Conservation (phyloP, 2,329 filamentous ascomycete species). For the Colletotrichum echinochloae region DNA sequence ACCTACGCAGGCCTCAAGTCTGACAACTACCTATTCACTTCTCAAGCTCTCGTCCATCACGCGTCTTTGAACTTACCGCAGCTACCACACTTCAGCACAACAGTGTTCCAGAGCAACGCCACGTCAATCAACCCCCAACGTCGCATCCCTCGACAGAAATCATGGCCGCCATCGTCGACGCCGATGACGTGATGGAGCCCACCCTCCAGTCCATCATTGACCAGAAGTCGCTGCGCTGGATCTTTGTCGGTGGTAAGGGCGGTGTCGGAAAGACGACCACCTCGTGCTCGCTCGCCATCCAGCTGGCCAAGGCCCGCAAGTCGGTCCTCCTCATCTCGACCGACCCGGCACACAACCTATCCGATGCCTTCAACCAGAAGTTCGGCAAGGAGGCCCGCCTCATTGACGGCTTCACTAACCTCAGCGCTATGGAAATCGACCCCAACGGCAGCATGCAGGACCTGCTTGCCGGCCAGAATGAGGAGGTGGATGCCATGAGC, state of each 20-base stretch:
- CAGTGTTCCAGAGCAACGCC: neutral
- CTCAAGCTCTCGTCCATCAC: neutral
- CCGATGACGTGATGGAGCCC: constrained; percentile 83
- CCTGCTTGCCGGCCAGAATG: constrained; percentile 81
- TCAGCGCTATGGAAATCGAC: constrained; percentile 99
- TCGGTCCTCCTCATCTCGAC: constrained; percentile 98
- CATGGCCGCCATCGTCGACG: constrained; percentile 66
- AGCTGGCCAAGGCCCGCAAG: constrained; percentile 93
- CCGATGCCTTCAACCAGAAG: constrained; percentile 98
- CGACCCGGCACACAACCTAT: constrained; percentile 97
- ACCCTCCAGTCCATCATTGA: constrained; percentile 94
- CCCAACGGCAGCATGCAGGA: constrained; percentile 98
- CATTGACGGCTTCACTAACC: constrained; percentile 90
- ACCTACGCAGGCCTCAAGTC: constrained; percentile 14
- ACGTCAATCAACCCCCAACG: neutral
- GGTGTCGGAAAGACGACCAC: constrained; percentile 99
- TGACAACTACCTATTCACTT: constrained; percentile 2
- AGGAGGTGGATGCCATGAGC: constrained; percentile 74
- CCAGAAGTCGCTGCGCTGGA: constrained; percentile 96
- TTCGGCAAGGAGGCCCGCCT: constrained; percentile 98
- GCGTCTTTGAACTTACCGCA: neutral
- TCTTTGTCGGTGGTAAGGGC: constrained; percentile 98
- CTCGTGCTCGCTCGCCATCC: constrained; percentile 97
- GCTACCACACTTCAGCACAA: neutral
- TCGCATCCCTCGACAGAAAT: constrained; percentile 40